phyloP scores from a whole-genome alignment of 2,329 filamentous ascomycete species.

The Elsinoe arachidis region DNA sequence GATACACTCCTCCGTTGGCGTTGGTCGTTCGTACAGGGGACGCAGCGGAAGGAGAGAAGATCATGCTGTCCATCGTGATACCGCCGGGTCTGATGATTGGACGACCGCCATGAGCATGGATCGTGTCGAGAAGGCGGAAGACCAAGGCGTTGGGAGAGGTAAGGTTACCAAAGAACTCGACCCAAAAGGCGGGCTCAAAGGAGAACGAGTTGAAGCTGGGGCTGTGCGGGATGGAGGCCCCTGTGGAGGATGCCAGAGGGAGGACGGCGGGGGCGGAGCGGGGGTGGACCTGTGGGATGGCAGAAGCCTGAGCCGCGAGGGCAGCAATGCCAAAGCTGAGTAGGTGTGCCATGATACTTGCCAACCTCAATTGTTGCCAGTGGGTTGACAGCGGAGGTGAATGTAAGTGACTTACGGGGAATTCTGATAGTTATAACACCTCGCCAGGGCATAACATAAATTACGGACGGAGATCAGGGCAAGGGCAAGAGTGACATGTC shows the following conservation, averaged over 20 bases:
- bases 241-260: background rate
- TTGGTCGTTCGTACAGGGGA: constrained; percentile 22
- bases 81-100: constrained; percentile 24
- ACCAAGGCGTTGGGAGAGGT: constrained; percentile 21
- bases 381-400: too few species aligned
- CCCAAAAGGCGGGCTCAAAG: constrained; percentile 26
- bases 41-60: constrained; percentile 21
- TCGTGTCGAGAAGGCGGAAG: constrained; percentile 21
- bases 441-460: too few species aligned
- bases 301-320: background rate
- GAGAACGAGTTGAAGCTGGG: constrained; percentile 23
- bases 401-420: too few species aligned
- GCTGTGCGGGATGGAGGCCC: constrained; percentile 23
- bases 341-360: background rate
- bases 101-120: constrained; percentile 23
- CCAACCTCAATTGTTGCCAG: background rate
- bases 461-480: too few species aligned
- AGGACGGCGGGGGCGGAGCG: background rate
- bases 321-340: background rate
- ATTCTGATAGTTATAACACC: too few species aligned
- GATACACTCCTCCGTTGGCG: constrained; percentile 22
- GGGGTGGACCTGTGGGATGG: background rate
- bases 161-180: constrained; percentile 25
- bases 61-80: constrained; percentile 26
- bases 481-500: too few species aligned